A percentile compares a stretch with the other conserved stretches of the same genome.
Conservation (phyloP, 495 filamentous ascomycete species). For the Amorphotheca resinae region DNA sequence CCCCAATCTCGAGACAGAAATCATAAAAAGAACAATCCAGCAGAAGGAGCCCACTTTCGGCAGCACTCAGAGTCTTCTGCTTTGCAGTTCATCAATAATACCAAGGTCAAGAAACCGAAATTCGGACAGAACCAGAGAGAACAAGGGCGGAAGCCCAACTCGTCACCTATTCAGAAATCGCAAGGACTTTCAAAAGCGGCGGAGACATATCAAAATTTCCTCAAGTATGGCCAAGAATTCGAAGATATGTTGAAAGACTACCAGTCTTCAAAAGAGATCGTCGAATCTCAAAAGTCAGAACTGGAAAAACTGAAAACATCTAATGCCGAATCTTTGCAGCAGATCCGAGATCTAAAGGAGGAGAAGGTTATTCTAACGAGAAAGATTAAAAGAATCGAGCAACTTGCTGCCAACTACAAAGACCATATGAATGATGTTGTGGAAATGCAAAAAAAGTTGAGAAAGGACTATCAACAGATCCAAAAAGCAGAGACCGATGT, state of each 20-base stretch:
- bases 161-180: too few species aligned
- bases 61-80: background rate
- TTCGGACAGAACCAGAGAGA: background rate
- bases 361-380: conserved; percentile 7
- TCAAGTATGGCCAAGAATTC: background rate
- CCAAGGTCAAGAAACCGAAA: conserved; percentile 5
- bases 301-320: conserved; percentile 2
- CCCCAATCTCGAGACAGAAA: background rate
- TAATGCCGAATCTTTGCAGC: background rate
- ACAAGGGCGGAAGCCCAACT: background rate
- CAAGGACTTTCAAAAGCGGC: background rate
- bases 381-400: conserved; percentile 8
- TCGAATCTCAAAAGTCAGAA: conserved; percentile 5
- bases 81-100: background rate
- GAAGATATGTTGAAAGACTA: background rate
- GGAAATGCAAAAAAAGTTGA: conserved; percentile 9
- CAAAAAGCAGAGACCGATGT: conserved; percentile 1
- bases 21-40: too few species aligned
- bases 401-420: conserved; percentile 10
- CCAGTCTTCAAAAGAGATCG: background rate
- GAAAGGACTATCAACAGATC: background rate
- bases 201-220: background rate
- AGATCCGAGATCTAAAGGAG: conserved; percentile 1
- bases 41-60: too few species aligned
- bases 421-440: conserved; percentile 19